Conservation (phyloP, 129 eudicot genomes). For the Solidago caesia region DNA sequence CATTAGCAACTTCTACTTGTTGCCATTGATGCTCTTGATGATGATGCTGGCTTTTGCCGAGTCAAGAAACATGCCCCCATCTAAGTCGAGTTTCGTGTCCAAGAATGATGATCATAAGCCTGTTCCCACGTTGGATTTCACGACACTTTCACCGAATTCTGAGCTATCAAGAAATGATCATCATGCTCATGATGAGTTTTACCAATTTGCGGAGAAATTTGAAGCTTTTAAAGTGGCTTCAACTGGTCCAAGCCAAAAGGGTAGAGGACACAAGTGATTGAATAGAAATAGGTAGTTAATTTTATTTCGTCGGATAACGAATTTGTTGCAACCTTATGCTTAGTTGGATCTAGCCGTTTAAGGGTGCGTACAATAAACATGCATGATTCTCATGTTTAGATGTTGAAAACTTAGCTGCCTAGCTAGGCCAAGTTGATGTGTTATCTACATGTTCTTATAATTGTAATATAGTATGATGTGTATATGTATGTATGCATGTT, state of each 20-base stretch:
- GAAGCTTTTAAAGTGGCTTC: slow-evolving; percentile 33
- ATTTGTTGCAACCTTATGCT: slow-evolving; percentile 13
- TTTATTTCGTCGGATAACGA: slow-evolving; percentile 15
- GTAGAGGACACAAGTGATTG: slow-evolving; percentile 44
- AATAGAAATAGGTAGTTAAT: slow-evolving; percentile 13
- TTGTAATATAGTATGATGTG: too few species aligned
- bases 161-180: slow-evolving; percentile 21
- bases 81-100: slow-evolving; percentile 25
- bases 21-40: slow-evolving; percentile 32
- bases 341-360: slow-evolving; percentile 17
- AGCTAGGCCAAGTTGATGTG: too few species aligned
- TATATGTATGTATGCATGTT: neutral
- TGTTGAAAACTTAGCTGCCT: too few species aligned
- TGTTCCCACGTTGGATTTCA: slow-evolving; percentile 23
- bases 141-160: slow-evolving; percentile 8
- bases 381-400: too few species aligned
- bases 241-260: slow-evolving; percentile 44
- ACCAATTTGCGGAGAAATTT: slow-evolving; percentile 13
- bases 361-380: neutral
- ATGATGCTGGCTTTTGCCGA: slow-evolving; percentile 24
- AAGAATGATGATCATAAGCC: slow-evolving; percentile 21
- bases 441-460: too few species aligned
- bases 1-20: slow-evolving; percentile 12
- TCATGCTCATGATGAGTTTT: slow-evolving; percentile 17
- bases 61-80: slow-evolving; percentile 29